Conservation (phyloP, 2,329 filamentous ascomycete species). For the Penicillium sp. region DNA sequence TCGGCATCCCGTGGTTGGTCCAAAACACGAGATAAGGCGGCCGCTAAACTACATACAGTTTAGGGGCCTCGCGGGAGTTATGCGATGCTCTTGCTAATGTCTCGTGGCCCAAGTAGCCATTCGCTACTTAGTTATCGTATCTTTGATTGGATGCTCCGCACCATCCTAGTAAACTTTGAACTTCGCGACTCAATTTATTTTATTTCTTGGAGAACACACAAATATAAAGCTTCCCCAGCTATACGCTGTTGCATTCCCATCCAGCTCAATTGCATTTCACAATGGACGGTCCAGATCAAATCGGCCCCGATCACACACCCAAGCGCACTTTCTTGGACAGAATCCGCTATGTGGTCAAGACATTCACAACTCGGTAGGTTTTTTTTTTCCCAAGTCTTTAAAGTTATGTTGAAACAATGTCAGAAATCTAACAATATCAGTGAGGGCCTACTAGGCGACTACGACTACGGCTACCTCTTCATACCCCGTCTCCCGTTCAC, state of each 20-base stretch:
- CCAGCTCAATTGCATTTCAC: neutral
- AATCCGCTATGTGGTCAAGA: slow-evolving; percentile 33
- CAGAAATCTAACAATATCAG: slow-evolving; percentile 31
- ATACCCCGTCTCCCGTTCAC: slow-evolving; percentile 80
- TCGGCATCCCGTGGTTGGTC: neutral
- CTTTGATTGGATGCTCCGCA: neutral
- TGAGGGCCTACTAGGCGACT: slow-evolving; percentile 77
- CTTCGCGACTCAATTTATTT: slow-evolving; percentile 2
- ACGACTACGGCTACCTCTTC: slow-evolving; percentile 91
- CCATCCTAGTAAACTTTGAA: neutral
- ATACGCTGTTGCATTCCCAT: neutral
- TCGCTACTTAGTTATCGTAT: slow-evolving; percentile 2
- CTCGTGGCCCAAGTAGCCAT: neutral
- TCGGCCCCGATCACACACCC: slow-evolving; percentile 43
- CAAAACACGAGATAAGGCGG: neutral
- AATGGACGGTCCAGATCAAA: slow-evolving; percentile 46
- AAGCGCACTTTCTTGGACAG: slow-evolving; percentile 40
- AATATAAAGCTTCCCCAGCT: slow-evolving; percentile 3
- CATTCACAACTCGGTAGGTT: slow-evolving; percentile 45
- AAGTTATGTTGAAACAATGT: neutral
- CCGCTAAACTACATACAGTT: neutral
- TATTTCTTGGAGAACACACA: neutral
- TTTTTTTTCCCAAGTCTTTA: neutral
- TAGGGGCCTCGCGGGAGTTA: neutral
- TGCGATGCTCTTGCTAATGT: slow-evolving; percentile 22